Base-by-base conservation (phyloP, 2,329 filamentous ascomycete genomes). In the Dryadomyces quercus-mongolicae region DNA sequence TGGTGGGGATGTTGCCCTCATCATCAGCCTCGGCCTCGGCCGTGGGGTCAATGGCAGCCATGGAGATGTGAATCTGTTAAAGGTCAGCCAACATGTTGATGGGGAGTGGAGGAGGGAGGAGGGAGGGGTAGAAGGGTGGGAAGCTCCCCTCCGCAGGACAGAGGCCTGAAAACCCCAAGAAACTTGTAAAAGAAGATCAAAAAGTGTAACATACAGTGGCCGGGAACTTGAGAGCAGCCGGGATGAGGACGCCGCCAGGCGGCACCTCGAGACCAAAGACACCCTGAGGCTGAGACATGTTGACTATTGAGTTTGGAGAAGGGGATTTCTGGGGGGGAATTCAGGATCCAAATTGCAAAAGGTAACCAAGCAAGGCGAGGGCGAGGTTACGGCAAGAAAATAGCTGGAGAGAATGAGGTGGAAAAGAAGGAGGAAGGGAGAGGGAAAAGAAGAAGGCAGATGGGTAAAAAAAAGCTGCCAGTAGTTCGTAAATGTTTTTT, bases 31-130 rank as follows among this genome's bases (percentile, higher is more conserved):
- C 79, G 40, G 84, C 78, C 62, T 82, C 77, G 63, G 87, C 87
- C 65, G 82, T 89, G 56, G 93, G 93, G 68, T 98, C 92, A 68
- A 98, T 85, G 61, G 93, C 93, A 65, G 94, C 93, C 93, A 98
- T 98, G 65, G 91, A 97, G 67, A 98, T 89, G 69, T 89, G 89
- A 74, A 96, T 94, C 91, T 95, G 65, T 9, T 10, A 2, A 15
- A 43, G 18, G 54, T 55, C 25, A 57, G 55, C 38, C 42, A 44
- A 21, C 10, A 31, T 40, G 36, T 9, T 40, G 36, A 9, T 12
- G 3, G 36, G 25, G 25, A 31, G 25, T 4, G 25, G 25, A 5
- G 8, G 25, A 4, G 8, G 25, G 25, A 31, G 8, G 25, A n/a
- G n/a, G n/a, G n/a, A n/a, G n/a, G n/a, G n/a, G n/a, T n/a, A n/a